Conservation (phyloP, 2,329 filamentous ascomycete genomes). For the Trichoderma hamatum region DNA sequence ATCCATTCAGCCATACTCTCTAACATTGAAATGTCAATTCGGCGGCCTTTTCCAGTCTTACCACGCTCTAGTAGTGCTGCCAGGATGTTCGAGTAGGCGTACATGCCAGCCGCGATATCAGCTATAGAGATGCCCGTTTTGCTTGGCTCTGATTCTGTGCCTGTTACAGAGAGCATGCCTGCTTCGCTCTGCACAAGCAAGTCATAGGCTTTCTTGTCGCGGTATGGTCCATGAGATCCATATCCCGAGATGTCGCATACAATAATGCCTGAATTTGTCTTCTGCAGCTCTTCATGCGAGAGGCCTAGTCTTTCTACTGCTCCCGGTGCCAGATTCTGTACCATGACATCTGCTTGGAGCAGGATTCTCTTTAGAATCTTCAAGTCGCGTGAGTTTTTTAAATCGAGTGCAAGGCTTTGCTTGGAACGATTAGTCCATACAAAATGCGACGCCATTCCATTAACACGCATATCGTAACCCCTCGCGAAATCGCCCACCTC, state of each 20-base stretch:
- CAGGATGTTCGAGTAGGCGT: conserved; percentile 55
- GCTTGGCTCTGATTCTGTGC: conserved; percentile 46
- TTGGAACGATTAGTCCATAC: conserved; percentile 60
- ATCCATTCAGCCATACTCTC: conserved; percentile 64
- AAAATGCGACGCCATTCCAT: conserved; percentile 56
- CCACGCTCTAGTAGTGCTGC: conserved; percentile 52
- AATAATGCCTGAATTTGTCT: conserved; percentile 49
- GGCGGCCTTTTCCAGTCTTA: conserved; percentile 52
- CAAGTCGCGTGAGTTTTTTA: conserved; percentile 50
- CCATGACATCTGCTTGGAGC: conserved; percentile 52
- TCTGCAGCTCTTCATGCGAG: conserved; percentile 48
- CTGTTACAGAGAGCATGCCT: conserved; percentile 55
- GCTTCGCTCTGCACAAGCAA: conserved; percentile 59
- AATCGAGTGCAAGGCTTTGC: conserved; percentile 54
- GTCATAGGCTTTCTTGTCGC: conserved; percentile 59
- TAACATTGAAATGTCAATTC: conserved; percentile 60
- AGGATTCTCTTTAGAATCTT: conserved; percentile 48
- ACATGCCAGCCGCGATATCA: conserved; percentile 57
- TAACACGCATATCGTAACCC: conserved; percentile 53
- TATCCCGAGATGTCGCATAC: conserved; percentile 60
- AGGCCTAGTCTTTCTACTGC: conserved; percentile 52
- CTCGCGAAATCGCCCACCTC: conserved; percentile 56
- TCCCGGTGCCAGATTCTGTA: conserved; percentile 57
- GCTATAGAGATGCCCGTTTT: conserved; percentile 60
- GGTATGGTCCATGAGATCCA: conserved; percentile 54